phyloP scores from a whole-genome alignment of 441 rosid genomes.

The Gossypium gossypioides region DNA sequence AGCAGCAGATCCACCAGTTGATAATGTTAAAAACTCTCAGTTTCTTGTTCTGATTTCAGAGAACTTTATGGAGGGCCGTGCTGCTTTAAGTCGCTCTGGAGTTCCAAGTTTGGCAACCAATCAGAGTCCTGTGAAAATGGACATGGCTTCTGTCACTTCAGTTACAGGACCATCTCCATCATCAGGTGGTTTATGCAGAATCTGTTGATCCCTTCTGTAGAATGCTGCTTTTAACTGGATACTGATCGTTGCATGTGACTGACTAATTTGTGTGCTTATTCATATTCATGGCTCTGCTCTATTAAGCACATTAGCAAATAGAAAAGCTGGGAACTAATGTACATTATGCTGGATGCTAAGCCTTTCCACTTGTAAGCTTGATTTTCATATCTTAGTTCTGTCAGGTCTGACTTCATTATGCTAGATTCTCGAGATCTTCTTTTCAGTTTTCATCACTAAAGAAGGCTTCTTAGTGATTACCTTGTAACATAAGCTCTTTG shows the following conservation, averaged over 20 bases:
- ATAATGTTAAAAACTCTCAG: conserved; percentile 57
- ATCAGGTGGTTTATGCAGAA: conserved; percentile 42
- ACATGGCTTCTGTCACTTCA: conserved; percentile 55
- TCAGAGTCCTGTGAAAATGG: conserved; percentile 75
- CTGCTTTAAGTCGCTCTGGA: conserved; percentile 73
- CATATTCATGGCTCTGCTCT: neutral
- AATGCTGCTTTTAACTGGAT: conserved; percentile 6
- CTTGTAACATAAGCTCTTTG: neutral
- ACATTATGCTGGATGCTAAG: neutral
- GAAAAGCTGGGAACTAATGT: neutral
- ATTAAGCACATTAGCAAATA: neutral
- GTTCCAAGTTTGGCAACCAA: conserved; percentile 50
- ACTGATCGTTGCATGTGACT: neutral
- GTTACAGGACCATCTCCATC: conserved; percentile 58
- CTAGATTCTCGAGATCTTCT: neutral
- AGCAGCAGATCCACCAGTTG: conserved; percentile 57
- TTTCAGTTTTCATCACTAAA: neutral
- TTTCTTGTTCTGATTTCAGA: conserved; percentile 80
- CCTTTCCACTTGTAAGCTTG: neutral
- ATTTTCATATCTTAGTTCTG: neutral
- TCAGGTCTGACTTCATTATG: neutral
- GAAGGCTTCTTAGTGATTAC: neutral
- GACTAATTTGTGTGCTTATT: conserved; percentile 1
- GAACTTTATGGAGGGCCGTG: conserved; percentile 81
- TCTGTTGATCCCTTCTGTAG: conserved; percentile 1